Conservation (phyloP, 1,284 basidiomycete genomes). For the Moesziomyces parantarcticus region DNA sequence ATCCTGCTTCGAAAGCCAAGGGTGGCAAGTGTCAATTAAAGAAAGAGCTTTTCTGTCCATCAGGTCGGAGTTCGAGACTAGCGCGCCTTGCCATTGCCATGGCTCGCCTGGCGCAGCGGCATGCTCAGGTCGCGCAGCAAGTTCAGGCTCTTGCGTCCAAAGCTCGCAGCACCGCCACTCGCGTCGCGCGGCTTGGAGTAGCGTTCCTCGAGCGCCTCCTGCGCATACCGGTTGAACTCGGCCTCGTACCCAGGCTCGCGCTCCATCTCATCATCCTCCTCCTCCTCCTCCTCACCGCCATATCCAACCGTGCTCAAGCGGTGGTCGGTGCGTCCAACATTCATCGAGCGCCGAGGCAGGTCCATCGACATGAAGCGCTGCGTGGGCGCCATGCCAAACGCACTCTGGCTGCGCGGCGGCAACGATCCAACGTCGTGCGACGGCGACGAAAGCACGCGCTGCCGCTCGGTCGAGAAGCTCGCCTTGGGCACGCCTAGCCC, state of each 20-base stretch:
- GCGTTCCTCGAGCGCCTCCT: conserved; percentile 29
- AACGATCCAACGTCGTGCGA: conserved; percentile 6
- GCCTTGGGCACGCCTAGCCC: conserved; percentile 30
- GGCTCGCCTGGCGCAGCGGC: too few species aligned
- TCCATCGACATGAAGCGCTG: conserved; percentile 46
- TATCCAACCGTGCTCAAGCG: conserved; percentile 21
- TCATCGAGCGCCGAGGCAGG: conserved; percentile 32
- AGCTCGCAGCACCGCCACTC: conserved; percentile 26
- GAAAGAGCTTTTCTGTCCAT: too few species aligned
- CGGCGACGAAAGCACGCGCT: conserved; percentile 40
- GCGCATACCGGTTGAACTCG: conserved; percentile 42
- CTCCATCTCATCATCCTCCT: conserved; percentile 47
- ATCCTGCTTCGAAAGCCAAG: too few species aligned
- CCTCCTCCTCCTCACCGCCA: conserved; percentile 23
- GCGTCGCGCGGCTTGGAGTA: conserved; percentile 2
- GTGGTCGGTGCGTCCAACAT: conserved; percentile 16
- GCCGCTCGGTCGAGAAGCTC: conserved; percentile 39
- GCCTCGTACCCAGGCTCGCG: conserved; percentile 42
- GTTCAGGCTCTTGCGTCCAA: conserved; percentile 47
- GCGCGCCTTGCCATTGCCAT: too few species aligned
- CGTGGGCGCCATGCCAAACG: conserved; percentile 46
- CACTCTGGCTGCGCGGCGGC: conserved; percentile 52
- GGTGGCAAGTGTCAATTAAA: too few species aligned
- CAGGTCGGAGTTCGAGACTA: too few species aligned
- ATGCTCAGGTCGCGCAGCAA: conserved; percentile 36